These are phyloP conservation scores for Cladosporium sp. DNA, from an alignment of 2,329 filamentous ascomycete species.

Conservation along the genomic window DNA sequence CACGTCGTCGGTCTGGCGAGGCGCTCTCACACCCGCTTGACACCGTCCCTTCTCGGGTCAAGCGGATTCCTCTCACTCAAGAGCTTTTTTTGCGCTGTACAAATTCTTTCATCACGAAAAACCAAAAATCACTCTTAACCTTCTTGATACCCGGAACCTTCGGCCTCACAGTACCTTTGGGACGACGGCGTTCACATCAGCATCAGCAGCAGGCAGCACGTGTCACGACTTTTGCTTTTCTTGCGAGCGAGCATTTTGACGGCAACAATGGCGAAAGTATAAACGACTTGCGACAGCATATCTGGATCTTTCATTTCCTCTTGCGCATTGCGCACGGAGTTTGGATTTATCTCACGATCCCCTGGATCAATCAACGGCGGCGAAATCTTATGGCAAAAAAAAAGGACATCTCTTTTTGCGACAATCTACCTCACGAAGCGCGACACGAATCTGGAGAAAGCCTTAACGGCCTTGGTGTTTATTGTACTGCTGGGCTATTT, in stretches of 20 bases:
- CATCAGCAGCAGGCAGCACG: constrained; percentile 9
- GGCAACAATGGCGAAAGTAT: constrained; percentile 10
- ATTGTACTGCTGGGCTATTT: constrained; percentile 13
- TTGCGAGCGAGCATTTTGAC: constrained; percentile 11
- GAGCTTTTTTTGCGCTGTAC: constrained; percentile 8
- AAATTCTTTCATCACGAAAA: constrained; percentile 1
- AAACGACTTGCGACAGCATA: constrained; percentile 11
- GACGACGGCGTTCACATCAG: constrained; percentile 10
- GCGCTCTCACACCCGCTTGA: constrained; percentile 14
- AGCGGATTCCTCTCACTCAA: not conserved
- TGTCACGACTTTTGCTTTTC: constrained; percentile 10
- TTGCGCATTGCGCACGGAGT: not conserved
- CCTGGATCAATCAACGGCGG: not conserved
- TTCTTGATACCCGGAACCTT: constrained; percentile 12
- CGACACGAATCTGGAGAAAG: constrained; percentile 10
- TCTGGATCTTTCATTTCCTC: constrained; percentile 9
- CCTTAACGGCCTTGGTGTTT: constrained; percentile 14
- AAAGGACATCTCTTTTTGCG: constrained; percentile 7
- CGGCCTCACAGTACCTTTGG: constrained; percentile 11
- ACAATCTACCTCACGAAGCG: constrained; percentile 10
- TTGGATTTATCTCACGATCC: constrained; percentile 2
- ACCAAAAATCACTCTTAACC: constrained; percentile 7
- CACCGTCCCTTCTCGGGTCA: not conserved
- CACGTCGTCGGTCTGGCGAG: constrained; percentile 23
- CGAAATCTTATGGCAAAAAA: constrained; percentile 9